Conservation (phyloP, 176 grass and related monocot species). For the Eragrostis nindensis region DNA sequence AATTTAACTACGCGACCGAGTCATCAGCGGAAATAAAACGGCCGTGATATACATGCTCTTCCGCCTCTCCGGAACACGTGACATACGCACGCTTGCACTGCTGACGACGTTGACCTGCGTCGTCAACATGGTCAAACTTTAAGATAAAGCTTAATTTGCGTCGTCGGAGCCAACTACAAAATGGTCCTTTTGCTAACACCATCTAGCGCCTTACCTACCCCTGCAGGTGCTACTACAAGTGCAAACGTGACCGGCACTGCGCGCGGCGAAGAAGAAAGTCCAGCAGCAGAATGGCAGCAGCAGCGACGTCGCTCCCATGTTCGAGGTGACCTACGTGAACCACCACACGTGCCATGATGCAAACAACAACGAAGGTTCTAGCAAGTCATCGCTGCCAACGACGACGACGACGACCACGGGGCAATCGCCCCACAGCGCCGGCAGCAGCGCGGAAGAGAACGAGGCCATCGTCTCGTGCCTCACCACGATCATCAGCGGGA, state of each 20-base stretch:
- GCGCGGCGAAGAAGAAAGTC: conserved; percentile 55
- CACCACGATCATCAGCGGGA: conserved; percentile 29
- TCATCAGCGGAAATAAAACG: too few species aligned
- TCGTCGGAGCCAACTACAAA: too few species aligned
- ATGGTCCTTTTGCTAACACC: too few species aligned
- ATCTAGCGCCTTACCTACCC: not conserved
- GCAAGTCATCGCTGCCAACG: not conserved
- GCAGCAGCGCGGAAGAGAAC: not conserved
- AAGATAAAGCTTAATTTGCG: not conserved
- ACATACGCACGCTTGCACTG: not conserved
- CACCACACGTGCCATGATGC: conserved; percentile 54
- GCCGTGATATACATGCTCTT: too few species aligned
- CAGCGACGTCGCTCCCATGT: conserved; percentile 18
- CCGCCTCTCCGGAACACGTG: not conserved
- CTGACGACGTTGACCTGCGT: conserved; percentile 44
- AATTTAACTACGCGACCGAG: not conserved
- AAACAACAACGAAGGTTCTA: not conserved
- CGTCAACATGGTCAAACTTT: conserved; percentile 38
- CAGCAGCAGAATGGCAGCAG: conserved; percentile 26
- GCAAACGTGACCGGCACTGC: conserved; percentile 41
- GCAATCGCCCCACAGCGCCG: too few species aligned
- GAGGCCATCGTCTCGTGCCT: conserved; percentile 39
- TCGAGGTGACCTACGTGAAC: conserved; percentile 42
- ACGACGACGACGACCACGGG: not conserved
- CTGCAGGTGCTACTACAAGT: conserved; percentile 51